A percentile compares a stretch with the other conserved stretches of the same genome.
phyloP scores from a whole-genome alignment of 2,329 filamentous ascomycete genomes.

The Pestalotiopsis sp. region DNA sequence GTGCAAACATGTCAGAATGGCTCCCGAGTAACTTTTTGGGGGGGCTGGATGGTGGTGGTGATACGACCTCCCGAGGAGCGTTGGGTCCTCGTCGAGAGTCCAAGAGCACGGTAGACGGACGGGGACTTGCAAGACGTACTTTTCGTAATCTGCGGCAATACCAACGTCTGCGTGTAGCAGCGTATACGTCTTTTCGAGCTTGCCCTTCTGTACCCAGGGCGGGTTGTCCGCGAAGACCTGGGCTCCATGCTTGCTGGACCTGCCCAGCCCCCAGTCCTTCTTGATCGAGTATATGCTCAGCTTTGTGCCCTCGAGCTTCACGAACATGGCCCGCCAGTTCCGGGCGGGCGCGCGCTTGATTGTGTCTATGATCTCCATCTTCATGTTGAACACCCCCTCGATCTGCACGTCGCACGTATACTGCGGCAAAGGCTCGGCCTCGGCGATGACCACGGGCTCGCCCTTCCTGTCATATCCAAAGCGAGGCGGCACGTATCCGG shows the following conservation, averaged over 20 bases:
- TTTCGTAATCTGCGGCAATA: slow-evolving; percentile 72
- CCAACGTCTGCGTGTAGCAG: slow-evolving; percentile 76
- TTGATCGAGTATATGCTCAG: slow-evolving; percentile 68
- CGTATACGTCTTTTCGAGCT: slow-evolving; percentile 68
- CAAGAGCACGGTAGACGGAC: background rate
- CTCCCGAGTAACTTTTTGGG: background rate
- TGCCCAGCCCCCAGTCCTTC: slow-evolving; percentile 55
- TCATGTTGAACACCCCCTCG: slow-evolving; percentile 62
- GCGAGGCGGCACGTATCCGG: slow-evolving; percentile 43
- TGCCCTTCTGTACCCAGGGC: slow-evolving; percentile 54
- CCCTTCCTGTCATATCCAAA: slow-evolving; percentile 13
- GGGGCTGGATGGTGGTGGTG: background rate
- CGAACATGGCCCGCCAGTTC: slow-evolving; percentile 66
- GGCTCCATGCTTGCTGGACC: slow-evolving; percentile 48
- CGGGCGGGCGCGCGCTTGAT: slow-evolving; percentile 64
- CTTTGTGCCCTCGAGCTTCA: slow-evolving; percentile 68
- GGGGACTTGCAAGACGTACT: slow-evolving; percentile 48
- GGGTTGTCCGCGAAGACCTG: slow-evolving; percentile 53
- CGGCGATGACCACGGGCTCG: slow-evolving; percentile 17
- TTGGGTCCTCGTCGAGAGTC: too few species aligned
- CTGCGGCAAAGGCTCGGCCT: slow-evolving; percentile 51
- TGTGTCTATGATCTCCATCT: slow-evolving; percentile 68
- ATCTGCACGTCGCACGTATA: slow-evolving; percentile 61
- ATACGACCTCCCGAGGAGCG: background rate
- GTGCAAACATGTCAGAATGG: slow-evolving; percentile 17